Base-by-base conservation (phyloP, 495 filamentous ascomycete genomes). In the Chaetomidium leptoderma region DNA sequence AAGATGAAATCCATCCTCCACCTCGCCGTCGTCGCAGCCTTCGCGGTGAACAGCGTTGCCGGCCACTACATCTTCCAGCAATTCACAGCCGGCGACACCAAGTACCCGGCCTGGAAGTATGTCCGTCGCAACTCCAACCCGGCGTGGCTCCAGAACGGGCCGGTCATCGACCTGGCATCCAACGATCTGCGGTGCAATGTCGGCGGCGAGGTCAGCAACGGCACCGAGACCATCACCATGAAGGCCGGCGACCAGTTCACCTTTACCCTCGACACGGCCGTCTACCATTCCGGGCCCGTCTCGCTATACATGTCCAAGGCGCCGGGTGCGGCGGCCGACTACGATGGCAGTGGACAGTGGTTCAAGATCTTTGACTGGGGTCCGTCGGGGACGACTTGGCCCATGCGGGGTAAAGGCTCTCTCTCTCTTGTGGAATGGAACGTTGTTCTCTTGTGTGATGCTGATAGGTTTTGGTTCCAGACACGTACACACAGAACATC, bases 181-280 rank as follows among this genome's bases (percentile, higher is more conserved):
- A 69, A 62, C 6, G 80, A 84, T 53, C 74, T 85, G 51, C 74
- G 81, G 2, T 85, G 82, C 71, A 85, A 85, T 52, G 80, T 79
- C 27, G 81, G 79, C 50, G 80, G 79, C 32, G 68, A 63, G 10
- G 67, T 72, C 42, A 77, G 77, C 40, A 65, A 69, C 43, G 72
- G 69, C 54, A 83, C 81, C 8, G 68, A 72, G 23, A 79, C 74
- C 1, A 58, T 75, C 4, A 72, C 74, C 1, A 57, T 82, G 17
- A 74, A 77, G 55, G 76, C 82, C 11, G 82, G 82, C 1, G 74
- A 77, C 35, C 67, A 65, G 6, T 72, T 83, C 53, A 76, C 77
- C 4, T 82, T 80, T 59, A 75, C 70, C 14, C 76, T 76, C 14
- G 76, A 77, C 62, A 72, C 69, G 4, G 73, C 80, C 14, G 80